Evolutionary conservation across 2,329 filamentous ascomycete species (phyloP).

Genomic region (Claviceps quebecensis): DNA sequence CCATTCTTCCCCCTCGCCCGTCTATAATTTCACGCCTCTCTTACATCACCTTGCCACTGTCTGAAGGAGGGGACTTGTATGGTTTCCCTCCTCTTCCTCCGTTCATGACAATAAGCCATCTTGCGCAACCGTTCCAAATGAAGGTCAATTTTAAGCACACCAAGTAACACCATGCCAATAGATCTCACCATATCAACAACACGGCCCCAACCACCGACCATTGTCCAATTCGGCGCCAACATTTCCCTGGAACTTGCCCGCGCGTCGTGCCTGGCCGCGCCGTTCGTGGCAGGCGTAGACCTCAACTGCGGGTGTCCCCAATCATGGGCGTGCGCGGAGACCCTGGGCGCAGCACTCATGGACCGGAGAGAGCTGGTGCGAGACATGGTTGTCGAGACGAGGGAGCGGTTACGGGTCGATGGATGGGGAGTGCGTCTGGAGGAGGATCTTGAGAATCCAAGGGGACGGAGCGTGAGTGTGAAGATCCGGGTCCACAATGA

Average conservation of each 20-base stretch:
- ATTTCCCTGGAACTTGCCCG: conserved; percentile 46
- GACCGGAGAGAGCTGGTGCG: conserved; percentile 48
- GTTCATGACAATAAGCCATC: too few species aligned
- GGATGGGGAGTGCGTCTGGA: conserved; percentile 38
- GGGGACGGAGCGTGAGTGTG: conserved; percentile 48
- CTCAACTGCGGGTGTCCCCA: conserved; percentile 64
- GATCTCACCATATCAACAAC: conserved; percentile 48
- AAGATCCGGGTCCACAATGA: conserved; percentile 59
- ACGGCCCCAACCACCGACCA: conserved; percentile 40
- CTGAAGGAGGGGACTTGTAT: too few species aligned
- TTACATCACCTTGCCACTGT: too few species aligned
- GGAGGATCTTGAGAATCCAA: conserved; percentile 26
- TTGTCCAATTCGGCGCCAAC: conserved; percentile 55
- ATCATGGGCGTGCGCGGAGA: conserved; percentile 56
- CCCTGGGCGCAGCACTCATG: conserved; percentile 57
- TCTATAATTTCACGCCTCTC: too few species aligned
- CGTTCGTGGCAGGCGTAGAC: conserved; percentile 50
- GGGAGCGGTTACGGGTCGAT: conserved; percentile 33
- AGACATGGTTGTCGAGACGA: conserved; percentile 47
- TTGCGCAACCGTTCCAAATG: too few species aligned
- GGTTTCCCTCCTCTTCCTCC: too few species aligned
- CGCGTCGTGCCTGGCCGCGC: conserved; percentile 46
- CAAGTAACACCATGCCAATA: conserved; percentile 9
- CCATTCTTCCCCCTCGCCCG: too few species aligned
- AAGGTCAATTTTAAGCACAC: too few species aligned